Conservation (phyloP, 352 stramenopile species). For the Globisporangium emineosum region DNA sequence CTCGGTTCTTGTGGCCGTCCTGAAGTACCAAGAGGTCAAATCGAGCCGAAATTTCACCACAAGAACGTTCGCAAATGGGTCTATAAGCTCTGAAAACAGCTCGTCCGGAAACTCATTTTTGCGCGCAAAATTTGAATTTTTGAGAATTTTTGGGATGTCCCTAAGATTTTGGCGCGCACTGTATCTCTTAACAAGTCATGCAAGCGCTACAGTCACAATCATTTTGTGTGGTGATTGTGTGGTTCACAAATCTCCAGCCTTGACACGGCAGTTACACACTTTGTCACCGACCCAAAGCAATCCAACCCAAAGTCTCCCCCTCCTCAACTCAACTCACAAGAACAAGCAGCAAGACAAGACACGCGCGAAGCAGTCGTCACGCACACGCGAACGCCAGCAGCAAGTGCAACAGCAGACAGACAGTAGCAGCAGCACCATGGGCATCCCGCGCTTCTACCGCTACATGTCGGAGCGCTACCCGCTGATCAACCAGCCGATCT, state of each 20-base stretch:
- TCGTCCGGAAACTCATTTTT: too few relatives aligned
- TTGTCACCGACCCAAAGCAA: not conserved
- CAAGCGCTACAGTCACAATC: too few relatives aligned
- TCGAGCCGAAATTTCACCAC: too few relatives aligned
- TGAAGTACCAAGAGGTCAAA: too few relatives aligned
- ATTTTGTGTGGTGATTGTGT: not conserved
- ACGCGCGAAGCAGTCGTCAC: not conserved
- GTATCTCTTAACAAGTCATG: too few relatives aligned
- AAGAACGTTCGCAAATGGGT: too few relatives aligned
- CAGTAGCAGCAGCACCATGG: constrained; percentile 49
- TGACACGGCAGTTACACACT: too few relatives aligned
- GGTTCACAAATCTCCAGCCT: not conserved
- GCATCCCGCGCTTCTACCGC: constrained; percentile 92
- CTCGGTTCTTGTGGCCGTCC: too few relatives aligned
- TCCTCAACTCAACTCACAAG: not conserved
- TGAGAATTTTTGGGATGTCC: too few relatives aligned
- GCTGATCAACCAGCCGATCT: constrained; percentile 98
- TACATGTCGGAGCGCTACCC: constrained; percentile 96
- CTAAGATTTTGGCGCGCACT: too few relatives aligned
- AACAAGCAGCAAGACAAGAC: not conserved
- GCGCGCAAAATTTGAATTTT: too few relatives aligned
- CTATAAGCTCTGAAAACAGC: too few relatives aligned
- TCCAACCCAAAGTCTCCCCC: constrained; percentile 1
- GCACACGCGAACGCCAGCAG: not conserved
- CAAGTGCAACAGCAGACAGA: not conserved